Evolutionary conservation across 306 rosid genomes (phyloP).

Genomic region (Prunus mume): DNA sequence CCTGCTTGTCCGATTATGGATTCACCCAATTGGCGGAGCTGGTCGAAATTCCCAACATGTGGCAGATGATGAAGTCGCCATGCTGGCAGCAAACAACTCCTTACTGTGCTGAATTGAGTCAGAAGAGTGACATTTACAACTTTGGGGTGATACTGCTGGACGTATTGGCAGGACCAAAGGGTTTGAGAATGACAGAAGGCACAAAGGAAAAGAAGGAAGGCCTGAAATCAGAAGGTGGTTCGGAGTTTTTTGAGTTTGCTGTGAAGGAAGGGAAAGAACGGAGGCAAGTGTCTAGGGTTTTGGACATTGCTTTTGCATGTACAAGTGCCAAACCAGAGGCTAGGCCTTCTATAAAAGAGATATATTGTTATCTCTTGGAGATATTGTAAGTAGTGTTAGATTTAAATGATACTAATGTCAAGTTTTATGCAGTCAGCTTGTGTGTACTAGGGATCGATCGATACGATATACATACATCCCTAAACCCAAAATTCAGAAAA

Average conservation of each 20-base stretch:
- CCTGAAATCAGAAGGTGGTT: background rate
- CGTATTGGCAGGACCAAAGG: constrained; percentile 13
- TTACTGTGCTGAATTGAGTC: constrained; percentile 1
- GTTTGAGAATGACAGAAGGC: background rate
- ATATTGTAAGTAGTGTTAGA: background rate
- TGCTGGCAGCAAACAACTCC: background rate
- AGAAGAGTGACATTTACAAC: constrained; percentile 26
- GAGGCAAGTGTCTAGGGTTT: constrained; percentile 9
- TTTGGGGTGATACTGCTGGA: constrained; percentile 27
- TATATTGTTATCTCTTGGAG: background rate
- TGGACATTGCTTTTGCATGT: constrained; percentile 10
- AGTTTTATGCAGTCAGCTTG: background rate
- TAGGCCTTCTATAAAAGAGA: constrained; percentile 10
- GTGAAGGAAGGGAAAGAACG: constrained; percentile 11
- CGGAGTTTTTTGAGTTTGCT: constrained; percentile 18
- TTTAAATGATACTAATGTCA: background rate
- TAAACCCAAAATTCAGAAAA: no score
- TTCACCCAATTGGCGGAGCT: constrained; percentile 17
- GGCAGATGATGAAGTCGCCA: background rate
- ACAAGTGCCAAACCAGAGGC: constrained; percentile 6
- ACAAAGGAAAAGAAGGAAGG: background rate
- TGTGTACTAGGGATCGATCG: background rate
- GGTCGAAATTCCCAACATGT: background rate
- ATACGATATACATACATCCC: no score
- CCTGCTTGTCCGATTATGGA: constrained; percentile 24